Percentiles rank a stretch among this genome's conserved stretches.
These are phyloP conservation scores for Yamadazyma kitorensis DNA, from an alignment of 805 yeast genomes.

Conservation along the genomic window DNA sequence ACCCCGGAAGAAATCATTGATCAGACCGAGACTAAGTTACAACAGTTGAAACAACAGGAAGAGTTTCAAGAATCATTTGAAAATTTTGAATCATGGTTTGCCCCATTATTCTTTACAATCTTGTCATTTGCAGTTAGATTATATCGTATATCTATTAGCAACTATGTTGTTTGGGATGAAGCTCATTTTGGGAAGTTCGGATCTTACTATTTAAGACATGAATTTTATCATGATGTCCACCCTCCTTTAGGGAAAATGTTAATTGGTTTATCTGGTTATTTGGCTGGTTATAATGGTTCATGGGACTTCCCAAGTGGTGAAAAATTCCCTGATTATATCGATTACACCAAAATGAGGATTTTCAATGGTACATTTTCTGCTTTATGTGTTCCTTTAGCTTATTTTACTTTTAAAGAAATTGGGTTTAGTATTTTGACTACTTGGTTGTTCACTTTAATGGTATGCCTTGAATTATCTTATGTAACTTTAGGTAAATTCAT, in stretches of 20 bases:
- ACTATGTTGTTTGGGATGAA: slow-evolving; percentile 82
- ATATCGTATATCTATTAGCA: slow-evolving; percentile 53
- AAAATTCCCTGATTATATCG: slow-evolving; percentile 57
- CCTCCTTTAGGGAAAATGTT: slow-evolving; percentile 85
- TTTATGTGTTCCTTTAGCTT: slow-evolving; percentile 66
- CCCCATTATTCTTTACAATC: slow-evolving; percentile 64
- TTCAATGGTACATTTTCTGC: slow-evolving; percentile 71
- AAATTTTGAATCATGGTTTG: slow-evolving; percentile 39
- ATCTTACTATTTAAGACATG: slow-evolving; percentile 72
- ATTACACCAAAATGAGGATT: slow-evolving; percentile 63
- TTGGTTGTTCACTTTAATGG: slow-evolving; percentile 60
- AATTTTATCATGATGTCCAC: slow-evolving; percentile 82
- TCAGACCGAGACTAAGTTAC: slow-evolving; percentile 20
- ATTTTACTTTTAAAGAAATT: slow-evolving; percentile 61
- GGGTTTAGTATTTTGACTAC: slow-evolving; percentile 49
- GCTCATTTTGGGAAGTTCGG: slow-evolving; percentile 90
- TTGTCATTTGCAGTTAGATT: slow-evolving; percentile 66
- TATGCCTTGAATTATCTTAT: slow-evolving; percentile 64
- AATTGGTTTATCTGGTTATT: slow-evolving; percentile 71
- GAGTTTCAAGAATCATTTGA: slow-evolving; percentile 27
- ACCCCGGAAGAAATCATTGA: slow-evolving; percentile 11
- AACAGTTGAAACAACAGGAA: slow-evolving; percentile 23
- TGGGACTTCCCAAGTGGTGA: slow-evolving; percentile 71
- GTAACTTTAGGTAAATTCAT: slow-evolving; percentile 73
- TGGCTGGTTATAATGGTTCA: slow-evolving; percentile 82